Evolutionary conservation across 148 eudicot genomes (phyloP).

Genomic region (Heliamphora exappendiculata): DNA sequence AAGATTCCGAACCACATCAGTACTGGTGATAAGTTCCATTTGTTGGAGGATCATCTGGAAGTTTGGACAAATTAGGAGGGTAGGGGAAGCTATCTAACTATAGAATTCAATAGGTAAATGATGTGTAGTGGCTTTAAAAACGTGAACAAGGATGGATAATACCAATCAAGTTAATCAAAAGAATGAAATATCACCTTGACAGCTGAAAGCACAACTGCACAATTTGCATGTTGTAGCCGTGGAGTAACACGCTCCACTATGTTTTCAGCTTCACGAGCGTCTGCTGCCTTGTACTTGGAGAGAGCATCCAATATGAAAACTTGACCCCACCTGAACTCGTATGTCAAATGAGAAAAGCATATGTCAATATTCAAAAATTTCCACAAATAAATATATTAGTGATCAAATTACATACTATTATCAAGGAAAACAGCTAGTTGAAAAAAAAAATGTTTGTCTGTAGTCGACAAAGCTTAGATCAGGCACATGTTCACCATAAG

Average conservation of each 20-base stretch:
- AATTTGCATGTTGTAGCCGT: conserved; percentile 94
- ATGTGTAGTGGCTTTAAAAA: background rate
- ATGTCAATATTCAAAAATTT: background rate
- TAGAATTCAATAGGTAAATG: background rate
- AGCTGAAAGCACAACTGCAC: conserved; percentile 98
- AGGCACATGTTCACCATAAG: background rate
- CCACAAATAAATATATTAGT: background rate
- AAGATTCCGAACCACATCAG: conserved; percentile 87
- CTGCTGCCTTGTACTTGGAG: conserved; percentile 88
- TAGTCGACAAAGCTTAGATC: background rate
- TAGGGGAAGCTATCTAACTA: background rate
- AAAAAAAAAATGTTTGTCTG: background rate
- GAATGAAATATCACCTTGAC: conserved; percentile 59
- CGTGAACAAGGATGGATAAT: background rate
- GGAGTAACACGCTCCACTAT: conserved; percentile 98
- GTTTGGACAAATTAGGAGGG: conserved; percentile 6
- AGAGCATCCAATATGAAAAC: conserved; percentile 97
- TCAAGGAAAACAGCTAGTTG: conserved; percentile 1
- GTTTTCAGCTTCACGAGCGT: conserved; percentile 99
- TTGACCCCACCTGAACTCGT: conserved; percentile 85
- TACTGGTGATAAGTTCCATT: conserved; percentile 95
- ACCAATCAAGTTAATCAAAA: background rate
- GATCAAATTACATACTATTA: background rate
- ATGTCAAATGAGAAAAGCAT: background rate
- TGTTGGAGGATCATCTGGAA: conserved; percentile 95